Base-by-base conservation (phyloP, 1,284 basidiomycete genomes). In the Trametes sp. region DNA sequence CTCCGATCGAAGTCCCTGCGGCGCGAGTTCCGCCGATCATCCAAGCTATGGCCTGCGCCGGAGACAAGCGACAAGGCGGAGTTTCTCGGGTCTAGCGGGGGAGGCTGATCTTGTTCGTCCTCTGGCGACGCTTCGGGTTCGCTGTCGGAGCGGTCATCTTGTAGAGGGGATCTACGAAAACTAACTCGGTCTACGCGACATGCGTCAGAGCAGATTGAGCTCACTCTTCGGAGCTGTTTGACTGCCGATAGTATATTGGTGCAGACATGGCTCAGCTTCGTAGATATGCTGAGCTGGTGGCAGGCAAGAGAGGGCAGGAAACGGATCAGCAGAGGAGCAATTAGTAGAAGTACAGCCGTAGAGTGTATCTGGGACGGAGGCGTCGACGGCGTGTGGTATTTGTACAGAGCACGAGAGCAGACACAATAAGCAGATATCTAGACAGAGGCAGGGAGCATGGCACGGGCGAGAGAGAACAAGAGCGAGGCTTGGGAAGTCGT, bases 1-100 rank as follows among this genome's bases (percentile, higher is more conserved):
- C 69, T 66, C 16, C 70, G 70, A 29, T 68, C 64, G 35, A 67
- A 64, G n/a, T 71, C 69, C 45, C 54, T 65, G 23, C 60, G 65
- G 33, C 60, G 57, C 11, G 69, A 67, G 38, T 71, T 63, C 33
- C 67, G 60, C 19, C 60, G 59, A 59, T 67, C 62, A 21, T 68
- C 55, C 21, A 64, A 50, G 24, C 66, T 69, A 26, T 62, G 59
- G 42, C 61, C 64, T 33, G 64, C 64, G 44, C 56, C 68, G 7
- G 69, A 66, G 10, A 54, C 55, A 7, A 68, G 59, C 33, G 69
- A 70, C 23, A 66, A 46, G 41, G 63, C 62, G 1, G 67, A 68
- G 53, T 64, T 65, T 48, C 62, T 51, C 13, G 65, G 65, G 26
- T 65, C 59, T 31, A 68, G 66, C 14, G 63, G 59, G 21, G 54